Percentiles rank a stretch among this genome's conserved stretches.
phyloP scores from a whole-genome alignment of 345 rosid genomes.

The Hibiscus syriacus region DNA sequence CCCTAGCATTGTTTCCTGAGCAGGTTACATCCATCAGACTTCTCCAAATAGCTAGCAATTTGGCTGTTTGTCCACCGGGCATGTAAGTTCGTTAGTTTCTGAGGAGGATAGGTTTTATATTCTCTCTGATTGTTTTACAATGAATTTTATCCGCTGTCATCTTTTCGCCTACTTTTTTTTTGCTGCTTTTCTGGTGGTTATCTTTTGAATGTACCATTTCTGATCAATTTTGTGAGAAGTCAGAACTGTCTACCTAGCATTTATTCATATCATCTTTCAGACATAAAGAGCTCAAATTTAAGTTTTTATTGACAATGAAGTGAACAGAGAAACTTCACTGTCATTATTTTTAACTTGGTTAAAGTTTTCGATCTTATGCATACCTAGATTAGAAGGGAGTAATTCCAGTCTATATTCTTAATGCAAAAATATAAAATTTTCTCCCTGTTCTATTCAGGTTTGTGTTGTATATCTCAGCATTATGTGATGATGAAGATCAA shows the following conservation, averaged over 20 bases:
- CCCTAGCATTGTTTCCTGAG: conserved; percentile 66
- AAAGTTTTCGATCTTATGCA: not conserved
- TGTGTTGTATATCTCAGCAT: conserved; percentile 67
- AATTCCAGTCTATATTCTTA: not conserved
- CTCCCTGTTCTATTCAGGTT: conserved; percentile 48
- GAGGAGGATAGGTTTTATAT: not conserved
- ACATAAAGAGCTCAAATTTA: not conserved
- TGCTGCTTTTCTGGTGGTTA: not conserved
- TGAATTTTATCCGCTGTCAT: not conserved
- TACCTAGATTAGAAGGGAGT: not conserved
- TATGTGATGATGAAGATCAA: conserved; percentile 46
- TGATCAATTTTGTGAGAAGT: not conserved
- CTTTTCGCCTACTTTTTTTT: not conserved
- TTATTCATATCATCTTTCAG: not conserved
- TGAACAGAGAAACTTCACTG: not conserved
- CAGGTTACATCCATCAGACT: conserved; percentile 64
- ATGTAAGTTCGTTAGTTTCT: conserved; percentile 46
- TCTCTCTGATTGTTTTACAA: not conserved
- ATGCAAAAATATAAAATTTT: not conserved
- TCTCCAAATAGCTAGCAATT: conserved; percentile 72
- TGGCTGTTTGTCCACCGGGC: conserved; percentile 66
- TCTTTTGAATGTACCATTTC: not conserved
- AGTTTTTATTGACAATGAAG: not conserved
- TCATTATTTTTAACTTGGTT: not conserved
- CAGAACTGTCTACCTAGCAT: not conserved